phyloP scores from a whole-genome alignment of 495 filamentous ascomycete species.

The Hyaloscypha finlandica region DNA sequence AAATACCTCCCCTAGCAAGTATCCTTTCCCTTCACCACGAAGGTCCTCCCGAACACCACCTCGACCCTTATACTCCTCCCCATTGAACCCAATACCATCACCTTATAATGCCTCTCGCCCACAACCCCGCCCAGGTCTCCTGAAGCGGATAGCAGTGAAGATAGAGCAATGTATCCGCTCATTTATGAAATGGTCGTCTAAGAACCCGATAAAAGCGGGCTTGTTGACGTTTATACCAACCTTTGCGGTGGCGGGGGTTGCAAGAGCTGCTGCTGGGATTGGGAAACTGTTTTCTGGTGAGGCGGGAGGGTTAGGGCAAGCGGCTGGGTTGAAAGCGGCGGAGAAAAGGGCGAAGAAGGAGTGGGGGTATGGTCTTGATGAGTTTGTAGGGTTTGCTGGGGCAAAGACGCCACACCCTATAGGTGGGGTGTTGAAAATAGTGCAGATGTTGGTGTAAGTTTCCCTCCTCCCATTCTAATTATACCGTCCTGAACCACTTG shows the following conservation, averaged over 20 bases:
- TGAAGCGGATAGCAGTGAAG: conserved; percentile 20
- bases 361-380: conserved; percentile 26
- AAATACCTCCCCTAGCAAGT: conserved; percentile 3
- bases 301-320: neutral
- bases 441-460: conserved; percentile 30
- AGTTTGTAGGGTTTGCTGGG: conserved; percentile 27
- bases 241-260: conserved; percentile 6
- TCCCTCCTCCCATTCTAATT: neutral
- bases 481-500: too few relatives aligned
- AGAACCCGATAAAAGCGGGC: conserved; percentile 27
- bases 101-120: conserved; percentile 24
- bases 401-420: conserved; percentile 20
- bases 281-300: neutral
- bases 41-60: conserved; percentile 9
- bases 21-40: neutral
- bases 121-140: conserved; percentile 20
- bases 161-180: conserved; percentile 13
- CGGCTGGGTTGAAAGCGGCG: conserved; percentile 8
- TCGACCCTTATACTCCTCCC: conserved; percentile 27
- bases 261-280: neutral
- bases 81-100: conserved; percentile 21
- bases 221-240: conserved; percentile 25
- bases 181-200: conserved; percentile 17
- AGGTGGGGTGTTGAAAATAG: conserved; percentile 25
- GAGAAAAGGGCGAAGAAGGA: conserved; percentile 7